Evolutionary conservation across 805 yeast genomes (phyloP), one percentile per base, ranked within the genome.

Genomic region (Saccharomyces jurei): DNA sequence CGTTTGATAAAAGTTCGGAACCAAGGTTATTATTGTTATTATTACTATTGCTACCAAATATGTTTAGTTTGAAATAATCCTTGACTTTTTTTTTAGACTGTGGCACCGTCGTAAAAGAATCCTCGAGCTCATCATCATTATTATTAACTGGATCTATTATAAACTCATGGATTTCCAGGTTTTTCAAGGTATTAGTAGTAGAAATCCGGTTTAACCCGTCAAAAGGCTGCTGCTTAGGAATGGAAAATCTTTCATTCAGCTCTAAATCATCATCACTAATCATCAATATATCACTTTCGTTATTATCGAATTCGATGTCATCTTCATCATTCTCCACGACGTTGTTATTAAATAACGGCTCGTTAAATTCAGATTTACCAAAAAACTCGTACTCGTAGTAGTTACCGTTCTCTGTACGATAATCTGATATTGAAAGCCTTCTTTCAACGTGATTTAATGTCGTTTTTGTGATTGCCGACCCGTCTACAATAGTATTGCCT

Each of bases 341-440:
- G 29, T 50, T 25, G 25, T 41, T 46, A 22, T 50, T 48, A 21
- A 27, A 22, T 28, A 30, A 27, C 21, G 25, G 22, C 25, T 41
- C 41, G 30, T 31, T 50, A 21, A 41, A 9, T 26, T 50, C 30
- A 17, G 25, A 27, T 41, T 51, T 60, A 47, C 61, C 67, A 50
- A 67, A 65, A 52, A 54, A 60, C 54, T 66, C 71, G 57, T 64
- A 66, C 53, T 67, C 71, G 54, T 62, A 64, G 54, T 64, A 67
- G 27, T 61, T 63, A 3, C 68, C 62, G 36, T 63, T 61, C 50
- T 64, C 63, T 28, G 59, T 57, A 52, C 65, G 57, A 50, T 65
- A 65, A 25, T 63, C 67, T 8, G 70, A 63, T 14, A 68, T 68
- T 4, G 71, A 68, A 17, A 68, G 53, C 54, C 70, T 56, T 52